These are phyloP conservation scores for Mycena rebaudengoi DNA, from an alignment of 768 basidiomycete species.

Conservation along the genomic window DNA sequence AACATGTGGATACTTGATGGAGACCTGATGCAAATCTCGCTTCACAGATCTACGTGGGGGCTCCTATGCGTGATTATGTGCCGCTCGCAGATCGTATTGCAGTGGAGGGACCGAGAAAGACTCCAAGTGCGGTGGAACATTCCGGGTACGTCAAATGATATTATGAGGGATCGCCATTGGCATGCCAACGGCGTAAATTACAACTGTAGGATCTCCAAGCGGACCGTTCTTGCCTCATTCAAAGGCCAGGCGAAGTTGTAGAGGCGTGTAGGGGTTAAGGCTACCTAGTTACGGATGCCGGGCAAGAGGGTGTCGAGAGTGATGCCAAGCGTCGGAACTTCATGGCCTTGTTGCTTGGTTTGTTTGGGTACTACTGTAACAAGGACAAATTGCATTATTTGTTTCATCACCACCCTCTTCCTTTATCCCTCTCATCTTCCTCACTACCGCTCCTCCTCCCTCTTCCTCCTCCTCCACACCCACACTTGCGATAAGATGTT, in stretches of 20 bases:
- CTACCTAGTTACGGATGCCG: too few species aligned
- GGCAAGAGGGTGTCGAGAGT: too few species aligned
- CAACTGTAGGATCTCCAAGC: conserved; percentile 71
- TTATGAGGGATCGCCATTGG: conserved; percentile 35
- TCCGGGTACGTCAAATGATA: conserved; percentile 71
- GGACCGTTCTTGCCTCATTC: conserved; percentile 70
- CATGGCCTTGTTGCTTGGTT: too few species aligned
- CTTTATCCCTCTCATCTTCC: conserved; percentile 35
- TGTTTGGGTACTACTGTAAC: conserved; percentile 1
- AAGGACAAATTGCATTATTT: not conserved
- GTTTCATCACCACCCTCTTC: conserved; percentile 16
- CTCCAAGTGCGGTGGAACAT: conserved; percentile 71
- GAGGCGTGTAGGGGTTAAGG: conserved; percentile 19
- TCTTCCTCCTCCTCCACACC: conserved; percentile 36
- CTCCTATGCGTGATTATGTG: conserved; percentile 78
- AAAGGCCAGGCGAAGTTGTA: conserved; percentile 63
- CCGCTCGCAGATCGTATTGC: conserved; percentile 65
- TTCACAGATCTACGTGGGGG: conserved; percentile 81
- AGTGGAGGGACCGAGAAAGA: conserved; percentile 63
- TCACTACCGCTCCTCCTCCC: conserved; percentile 34
- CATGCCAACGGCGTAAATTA: conserved; percentile 43
- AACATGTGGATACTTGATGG: conserved; percentile 15
- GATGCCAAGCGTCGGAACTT: too few species aligned
- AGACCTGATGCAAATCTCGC: not conserved
- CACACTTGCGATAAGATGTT: conserved; percentile 64